Base-by-base conservation (phyloP, 306 rosid genomes). In the Cucurbita maxima region DNA sequence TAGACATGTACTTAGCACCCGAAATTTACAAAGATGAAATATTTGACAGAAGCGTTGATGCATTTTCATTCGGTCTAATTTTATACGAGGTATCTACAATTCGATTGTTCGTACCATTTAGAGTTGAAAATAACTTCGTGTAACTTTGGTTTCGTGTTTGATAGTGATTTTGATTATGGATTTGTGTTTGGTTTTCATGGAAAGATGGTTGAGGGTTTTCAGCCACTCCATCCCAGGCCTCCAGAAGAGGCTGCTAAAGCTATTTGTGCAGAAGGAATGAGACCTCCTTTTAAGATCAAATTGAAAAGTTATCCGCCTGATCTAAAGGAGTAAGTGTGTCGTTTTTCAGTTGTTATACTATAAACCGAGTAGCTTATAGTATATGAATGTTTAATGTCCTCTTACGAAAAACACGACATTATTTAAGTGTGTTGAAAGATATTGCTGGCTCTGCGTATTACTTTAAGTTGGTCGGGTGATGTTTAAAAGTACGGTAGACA, bases 161-260 rank as follows among this genome's bases (percentile, higher is more conserved):
- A 55, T 51, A 58, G 58, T 78, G 62, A 4, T 18, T 58, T 15
- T 19, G 40, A 7, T 4, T 52, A 20, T 22, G 16, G 1, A 54
- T 60, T 43, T 20, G 41, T 69, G 6, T 70, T 56, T 57, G 25
- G 64, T 74, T 74, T 58, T 37, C 16, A 47, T 43, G 67, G 57
- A 8, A 79, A 95, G 99, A 95, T 95, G 97, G 71, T 89, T 58
- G 99, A 95, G 88, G 99, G 99, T 56, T 14, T 78, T 58, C 91
- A 79, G 19, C 87, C 96, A 58, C 81, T 89, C 80, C 88, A 88
- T 82, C 91, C 90, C 36, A 87, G 59, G 83, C 56, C 90, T 68
- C 30, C 86, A 5, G 99, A 89, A 81, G 99, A 91, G 83, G 91
- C 82, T 61, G 36, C 79, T 61, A 81, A 71, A 78, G 56, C 87